phyloP scores from a whole-genome alignment of 2,329 filamentous ascomycete genomes.

The Aspergillus felis region DNA sequence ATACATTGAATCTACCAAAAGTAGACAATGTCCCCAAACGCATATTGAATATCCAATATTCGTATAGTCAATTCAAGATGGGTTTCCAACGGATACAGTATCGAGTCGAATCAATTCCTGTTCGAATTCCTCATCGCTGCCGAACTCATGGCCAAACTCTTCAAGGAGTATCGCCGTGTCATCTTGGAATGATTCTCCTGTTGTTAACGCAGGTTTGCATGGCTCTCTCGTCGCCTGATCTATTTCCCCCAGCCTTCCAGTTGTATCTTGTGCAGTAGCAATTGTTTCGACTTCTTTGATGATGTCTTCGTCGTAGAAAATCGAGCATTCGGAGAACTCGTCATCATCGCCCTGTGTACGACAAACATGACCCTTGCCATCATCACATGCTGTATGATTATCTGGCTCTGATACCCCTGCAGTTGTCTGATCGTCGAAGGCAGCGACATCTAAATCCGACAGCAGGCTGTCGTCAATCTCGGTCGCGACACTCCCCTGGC shows the following conservation, averaged over 20 bases:
- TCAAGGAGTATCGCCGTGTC: constrained; percentile 31
- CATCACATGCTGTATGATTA: constrained; percentile 1
- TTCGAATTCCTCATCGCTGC: constrained; percentile 17
- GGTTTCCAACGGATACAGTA: constrained; percentile 3
- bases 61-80: background rate
- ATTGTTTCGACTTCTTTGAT: constrained; percentile 20
- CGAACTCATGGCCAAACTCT: constrained; percentile 18
- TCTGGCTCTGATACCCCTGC: background rate
- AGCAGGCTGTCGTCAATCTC: constrained; percentile 12
- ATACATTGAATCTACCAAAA: background rate
- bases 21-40: background rate
- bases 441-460: constrained; percentile 14
- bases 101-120: constrained; percentile 15
- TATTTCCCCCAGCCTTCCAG: background rate
- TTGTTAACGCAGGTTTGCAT: constrained; percentile 4
- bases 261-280: constrained; percentile 2
- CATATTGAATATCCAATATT: background rate
- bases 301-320: constrained; percentile 28
- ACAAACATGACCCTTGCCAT: background rate
- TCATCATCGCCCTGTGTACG: constrained; percentile 18
- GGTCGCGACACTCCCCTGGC: constrained; percentile 11
- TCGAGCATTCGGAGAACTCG: constrained; percentile 33
- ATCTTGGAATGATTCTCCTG: constrained; percentile 30
- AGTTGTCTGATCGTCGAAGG: constrained; percentile 11
- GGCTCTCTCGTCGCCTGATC: background rate